Base-by-base conservation (phyloP, 768 basidiomycete genomes). In the Collybia sp. region DNA sequence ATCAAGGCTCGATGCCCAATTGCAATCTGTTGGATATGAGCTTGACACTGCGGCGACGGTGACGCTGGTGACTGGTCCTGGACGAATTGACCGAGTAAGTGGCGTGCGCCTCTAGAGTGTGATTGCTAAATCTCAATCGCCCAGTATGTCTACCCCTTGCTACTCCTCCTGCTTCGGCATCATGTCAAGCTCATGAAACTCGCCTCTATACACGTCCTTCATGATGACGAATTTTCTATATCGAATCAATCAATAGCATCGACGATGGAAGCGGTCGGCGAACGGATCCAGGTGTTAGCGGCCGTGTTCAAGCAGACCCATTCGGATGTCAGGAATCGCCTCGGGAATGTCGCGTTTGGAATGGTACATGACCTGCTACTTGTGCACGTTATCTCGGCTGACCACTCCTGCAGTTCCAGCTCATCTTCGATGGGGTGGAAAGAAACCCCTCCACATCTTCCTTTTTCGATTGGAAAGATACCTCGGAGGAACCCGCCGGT, bases 281-380 rank as follows among this genome's bases (percentile, higher is more conserved):
- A 65, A 25, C 56, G 67, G 11, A 57, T 67, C 9, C 58, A 62
- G 37, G 63, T 57, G 32, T 50, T 70, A 1, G 65, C 18, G 66
- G 67, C 67, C 11, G 54, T 68, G 2, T 68, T 67, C 53, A 67
- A 65, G 37, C 65, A 70, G 45, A 66, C 61, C 0, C 58, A 67
- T 25, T 52, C 62, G 2, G 65, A 70, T 43, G 60, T 66, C 2
- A 56, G 62, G 45, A 50, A 58, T 15, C 58, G 58, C 10, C 55
- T 70, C 8, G 62, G 62, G 8, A 70, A 68, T 36, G 65, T 66
- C 35, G 67, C 68, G 2, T 70, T 70, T 47, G 68, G 68, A 10
- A 57, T 70, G 38, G 68, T 68, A 36, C 40, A 63, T 49, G 25
- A 17, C 25, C 17, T 12, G 17, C 2, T 30, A 13, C 16, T 20